A percentile compares a stretch with the other conserved stretches of the same genome.
Evolutionary conservation across 1,284 basidiomycete genomes (phyloP).

Genomic region (Coriolopsis trogii): DNA sequence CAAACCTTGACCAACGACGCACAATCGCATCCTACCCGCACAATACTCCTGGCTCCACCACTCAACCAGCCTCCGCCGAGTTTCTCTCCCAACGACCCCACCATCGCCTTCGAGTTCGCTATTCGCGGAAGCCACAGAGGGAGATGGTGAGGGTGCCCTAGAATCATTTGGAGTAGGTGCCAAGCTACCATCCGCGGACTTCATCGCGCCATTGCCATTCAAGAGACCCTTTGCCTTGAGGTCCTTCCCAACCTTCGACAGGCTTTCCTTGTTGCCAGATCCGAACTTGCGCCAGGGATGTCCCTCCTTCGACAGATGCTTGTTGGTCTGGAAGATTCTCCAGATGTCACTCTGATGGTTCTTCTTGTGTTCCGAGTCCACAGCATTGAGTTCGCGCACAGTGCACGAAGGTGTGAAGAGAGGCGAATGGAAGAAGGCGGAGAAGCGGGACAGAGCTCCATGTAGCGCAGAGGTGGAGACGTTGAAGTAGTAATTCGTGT

Average conservation of each 20-base stretch:
- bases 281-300: slow-evolving; percentile 96
- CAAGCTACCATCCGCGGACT: slow-evolving; percentile 36
- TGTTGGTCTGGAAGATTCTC: slow-evolving; percentile 97
- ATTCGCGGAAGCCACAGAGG: slow-evolving; percentile 52
- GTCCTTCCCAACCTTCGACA: slow-evolving; percentile 71
- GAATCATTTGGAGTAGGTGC: slow-evolving; percentile 54
- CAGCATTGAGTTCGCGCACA: slow-evolving; percentile 93
- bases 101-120: slow-evolving; percentile 74
- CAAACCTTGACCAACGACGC: slow-evolving; percentile 85
- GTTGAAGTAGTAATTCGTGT: slow-evolving; percentile 95
- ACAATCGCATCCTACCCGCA: slow-evolving; percentile 92
- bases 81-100: slow-evolving; percentile 82
- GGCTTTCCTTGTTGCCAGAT: slow-evolving; percentile 86
- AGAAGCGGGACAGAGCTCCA: slow-evolving; percentile 89
- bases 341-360: slow-evolving; percentile 95
- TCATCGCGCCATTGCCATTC: slow-evolving; percentile 19
- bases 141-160: slow-evolving; percentile 62
- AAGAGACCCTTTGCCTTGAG: slow-evolving; percentile 52
- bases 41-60: slow-evolving; percentile 97
- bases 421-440: slow-evolving; percentile 94
- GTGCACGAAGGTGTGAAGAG: slow-evolving; percentile 92
- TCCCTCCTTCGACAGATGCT: slow-evolving; percentile 78
- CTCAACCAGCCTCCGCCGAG: slow-evolving; percentile 87
- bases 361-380: slow-evolving; percentile 98
- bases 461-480: slow-evolving; percentile 86